Conservation (phyloP, 192 early-diverging fungal genomes). For the Paraglomus occultum region DNA sequence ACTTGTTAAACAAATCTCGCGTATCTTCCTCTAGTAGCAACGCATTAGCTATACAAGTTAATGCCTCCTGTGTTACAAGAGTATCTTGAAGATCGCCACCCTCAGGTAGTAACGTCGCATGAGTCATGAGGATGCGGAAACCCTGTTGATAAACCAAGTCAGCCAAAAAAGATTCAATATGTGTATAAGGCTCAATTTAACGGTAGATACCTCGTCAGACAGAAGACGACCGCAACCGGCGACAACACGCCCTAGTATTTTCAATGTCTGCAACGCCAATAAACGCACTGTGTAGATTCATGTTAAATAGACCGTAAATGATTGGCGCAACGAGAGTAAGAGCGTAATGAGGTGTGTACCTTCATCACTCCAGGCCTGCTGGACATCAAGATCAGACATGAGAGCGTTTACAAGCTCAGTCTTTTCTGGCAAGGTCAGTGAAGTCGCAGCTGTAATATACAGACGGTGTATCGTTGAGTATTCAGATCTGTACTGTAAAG, state of each 20-base stretch:
- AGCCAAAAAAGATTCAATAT: background rate
- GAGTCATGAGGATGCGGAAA: conserved; percentile 35
- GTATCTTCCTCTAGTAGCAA: conserved; percentile 53
- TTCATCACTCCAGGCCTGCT: conserved; percentile 15
- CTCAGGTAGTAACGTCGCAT: conserved; percentile 33
- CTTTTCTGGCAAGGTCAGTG: background rate
- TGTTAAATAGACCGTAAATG: background rate
- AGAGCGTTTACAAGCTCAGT: conserved; percentile 4
- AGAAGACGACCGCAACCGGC: conserved; percentile 58
- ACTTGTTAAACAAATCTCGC: conserved; percentile 43
- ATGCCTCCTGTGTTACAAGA: conserved; percentile 42
- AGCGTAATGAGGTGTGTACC: background rate
- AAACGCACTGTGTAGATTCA: conserved; percentile 43
- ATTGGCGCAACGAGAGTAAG: no score
- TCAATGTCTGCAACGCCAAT: conserved; percentile 52
- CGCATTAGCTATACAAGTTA: conserved; percentile 73
- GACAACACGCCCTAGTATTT: conserved; percentile 56
- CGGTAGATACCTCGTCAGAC: conserved; percentile 46
- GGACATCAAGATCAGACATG: conserved; percentile 17
- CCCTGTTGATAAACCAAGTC: conserved; percentile 32
- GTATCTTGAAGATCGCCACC: conserved; percentile 37
- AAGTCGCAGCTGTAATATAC: background rate
- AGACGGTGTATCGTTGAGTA: background rate
- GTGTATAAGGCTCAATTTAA: background rate
- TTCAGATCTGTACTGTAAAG: background rate